These are phyloP conservation scores for Clonostachys solani DNA, from an alignment of 2,329 filamentous ascomycete genomes.

Conservation along the genomic window DNA sequence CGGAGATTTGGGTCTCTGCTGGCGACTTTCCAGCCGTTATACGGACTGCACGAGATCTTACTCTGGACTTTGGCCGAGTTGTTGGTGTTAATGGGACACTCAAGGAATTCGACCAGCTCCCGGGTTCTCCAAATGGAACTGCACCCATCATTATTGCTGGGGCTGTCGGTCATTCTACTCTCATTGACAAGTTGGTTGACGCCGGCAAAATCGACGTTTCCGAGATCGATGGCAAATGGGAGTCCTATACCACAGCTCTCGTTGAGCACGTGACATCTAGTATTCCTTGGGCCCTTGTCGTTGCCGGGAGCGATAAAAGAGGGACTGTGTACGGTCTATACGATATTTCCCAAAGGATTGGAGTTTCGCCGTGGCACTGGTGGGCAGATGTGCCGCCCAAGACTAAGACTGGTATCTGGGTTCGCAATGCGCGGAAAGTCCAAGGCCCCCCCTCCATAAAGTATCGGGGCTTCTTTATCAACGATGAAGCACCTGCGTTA, in stretches of 20 bases:
- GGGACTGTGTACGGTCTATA: slow-evolving; percentile 70
- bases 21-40: slow-evolving; percentile 66
- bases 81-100: slow-evolving; percentile 49
- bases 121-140: slow-evolving; percentile 30
- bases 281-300: slow-evolving; percentile 55
- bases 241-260: slow-evolving; percentile 59
- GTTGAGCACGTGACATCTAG: slow-evolving; percentile 53
- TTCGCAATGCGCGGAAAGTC: slow-evolving; percentile 46
- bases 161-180: slow-evolving; percentile 59
- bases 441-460: slow-evolving; percentile 59
- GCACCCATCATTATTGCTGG: slow-evolving; percentile 59
- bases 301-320: slow-evolving; percentile 60
- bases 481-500: slow-evolving; percentile 64
- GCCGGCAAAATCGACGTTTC: slow-evolving; percentile 53
- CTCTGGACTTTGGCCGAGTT: slow-evolving; percentile 66
- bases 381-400: slow-evolving; percentile 59
- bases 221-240: slow-evolving; percentile 60
- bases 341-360: slow-evolving; percentile 68
- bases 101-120: slow-evolving; percentile 26
- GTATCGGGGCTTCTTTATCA: slow-evolving; percentile 67
- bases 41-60: slow-evolving; percentile 63
- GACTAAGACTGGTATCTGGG: slow-evolving; percentile 48
- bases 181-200: slow-evolving; percentile 55
- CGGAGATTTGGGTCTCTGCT: slow-evolving; percentile 48
- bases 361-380: slow-evolving; percentile 69